These are phyloP conservation scores for Fusarium succisae DNA, from an alignment of 2,329 filamentous ascomycete species.

Conservation along the genomic window DNA sequence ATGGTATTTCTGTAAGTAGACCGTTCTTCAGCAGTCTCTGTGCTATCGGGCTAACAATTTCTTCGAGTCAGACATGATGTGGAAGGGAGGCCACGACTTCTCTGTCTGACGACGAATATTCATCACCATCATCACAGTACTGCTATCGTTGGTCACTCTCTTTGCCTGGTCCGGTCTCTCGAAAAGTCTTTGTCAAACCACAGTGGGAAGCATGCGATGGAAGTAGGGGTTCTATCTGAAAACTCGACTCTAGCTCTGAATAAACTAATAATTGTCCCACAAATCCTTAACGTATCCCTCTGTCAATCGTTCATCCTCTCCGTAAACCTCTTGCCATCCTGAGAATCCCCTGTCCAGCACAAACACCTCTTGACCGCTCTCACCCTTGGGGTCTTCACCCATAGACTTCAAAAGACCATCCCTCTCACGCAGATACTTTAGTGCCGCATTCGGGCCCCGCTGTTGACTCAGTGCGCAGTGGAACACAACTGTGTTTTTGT, in stretches of 20 bases:
- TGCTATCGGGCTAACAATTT: background rate
- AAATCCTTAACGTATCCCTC: slow-evolving; percentile 86
- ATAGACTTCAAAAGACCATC: slow-evolving; percentile 56
- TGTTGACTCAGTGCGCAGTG: slow-evolving; percentile 95
- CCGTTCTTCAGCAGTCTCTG: background rate
- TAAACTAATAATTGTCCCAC: slow-evolving; percentile 71
- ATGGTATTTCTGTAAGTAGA: background rate
- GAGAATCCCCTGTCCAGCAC: slow-evolving; percentile 87
- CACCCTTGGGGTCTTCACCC: slow-evolving; percentile 52
- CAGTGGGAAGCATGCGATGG: background rate
- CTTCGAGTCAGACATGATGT: background rate
- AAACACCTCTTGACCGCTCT: slow-evolving; percentile 78
- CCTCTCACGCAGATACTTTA: slow-evolving; percentile 79
- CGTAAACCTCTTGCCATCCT: slow-evolving; percentile 88
- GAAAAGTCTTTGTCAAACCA: background rate
- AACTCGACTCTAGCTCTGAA: background rate
- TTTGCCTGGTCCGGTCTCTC: background rate
- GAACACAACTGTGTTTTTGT: slow-evolving; percentile 88
- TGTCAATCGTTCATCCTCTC: slow-evolving; percentile 80
- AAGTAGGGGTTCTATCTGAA: background rate
- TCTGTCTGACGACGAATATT: background rate
- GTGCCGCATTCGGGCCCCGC: slow-evolving; percentile 83
- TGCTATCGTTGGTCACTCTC: background rate
- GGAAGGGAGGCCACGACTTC: background rate
- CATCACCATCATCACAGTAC: background rate